A percentile compares a stretch with the other conserved stretches of the same genome.
phyloP scores from a whole-genome alignment of 495 filamentous ascomycete species.

The Trichoderma parareesei region DNA sequence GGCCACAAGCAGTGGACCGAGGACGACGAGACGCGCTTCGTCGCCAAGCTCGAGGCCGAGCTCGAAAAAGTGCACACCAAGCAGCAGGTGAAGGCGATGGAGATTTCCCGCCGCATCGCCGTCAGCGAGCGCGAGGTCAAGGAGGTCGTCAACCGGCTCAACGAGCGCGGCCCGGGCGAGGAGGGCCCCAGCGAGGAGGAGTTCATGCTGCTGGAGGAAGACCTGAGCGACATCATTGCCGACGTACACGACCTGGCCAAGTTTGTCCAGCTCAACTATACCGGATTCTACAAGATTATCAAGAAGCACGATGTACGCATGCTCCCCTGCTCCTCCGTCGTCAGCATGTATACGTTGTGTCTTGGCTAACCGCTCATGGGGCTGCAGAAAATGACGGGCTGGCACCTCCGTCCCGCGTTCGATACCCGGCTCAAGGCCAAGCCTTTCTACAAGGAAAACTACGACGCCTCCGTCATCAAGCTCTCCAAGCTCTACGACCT shows the following conservation, averaged over 20 bases:
- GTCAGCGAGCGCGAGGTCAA: conserved; percentile 80
- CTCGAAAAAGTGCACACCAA: conserved; percentile 95
- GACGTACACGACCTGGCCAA: conserved; percentile 98
- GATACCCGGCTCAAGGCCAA: conserved; percentile 87
- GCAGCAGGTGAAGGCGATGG: conserved; percentile 89
- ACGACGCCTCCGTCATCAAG: conserved; percentile 92
- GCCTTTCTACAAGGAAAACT: conserved; percentile 97
- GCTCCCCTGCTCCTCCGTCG: too few relatives aligned
- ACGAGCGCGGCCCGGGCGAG: conserved; percentile 44
- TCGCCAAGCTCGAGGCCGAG: conserved; percentile 76
- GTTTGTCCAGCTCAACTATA: conserved; percentile 97
- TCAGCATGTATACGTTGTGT: background rate
- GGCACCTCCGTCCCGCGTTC: conserved; percentile 92
- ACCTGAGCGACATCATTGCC: conserved; percentile 94
- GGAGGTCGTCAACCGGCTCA: conserved; percentile 69
- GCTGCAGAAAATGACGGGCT: conserved; percentile 81
- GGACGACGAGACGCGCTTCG: conserved; percentile 85
- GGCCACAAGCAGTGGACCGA: conserved; percentile 64
- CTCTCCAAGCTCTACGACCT: conserved; percentile 93
- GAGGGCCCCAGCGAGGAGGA: conserved; percentile 76
- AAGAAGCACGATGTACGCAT: conserved; percentile 94
- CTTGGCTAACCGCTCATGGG: conserved; percentile 18
- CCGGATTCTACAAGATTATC: conserved; percentile 99
- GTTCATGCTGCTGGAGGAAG: conserved; percentile 88
- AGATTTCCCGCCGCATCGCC: conserved; percentile 84